Conservation (phyloP, 1,284 basidiomycete genomes). For the Tilletia caries region DNA sequence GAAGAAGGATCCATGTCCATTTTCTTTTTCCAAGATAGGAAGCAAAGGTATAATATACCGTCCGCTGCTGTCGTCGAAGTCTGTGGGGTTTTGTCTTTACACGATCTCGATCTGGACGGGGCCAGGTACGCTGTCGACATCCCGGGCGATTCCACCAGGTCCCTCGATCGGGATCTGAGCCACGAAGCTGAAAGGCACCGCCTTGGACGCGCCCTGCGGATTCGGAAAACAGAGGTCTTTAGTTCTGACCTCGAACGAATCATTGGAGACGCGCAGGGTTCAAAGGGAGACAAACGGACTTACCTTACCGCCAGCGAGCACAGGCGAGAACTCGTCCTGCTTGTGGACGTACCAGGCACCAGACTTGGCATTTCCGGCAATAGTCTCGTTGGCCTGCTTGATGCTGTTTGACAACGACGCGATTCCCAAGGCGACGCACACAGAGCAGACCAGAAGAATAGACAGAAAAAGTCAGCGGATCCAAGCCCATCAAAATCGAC, state of each 20-base stretch:
- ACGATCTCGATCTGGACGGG: not conserved
- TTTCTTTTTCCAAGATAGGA: too few relatives aligned
- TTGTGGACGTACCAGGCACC: slow-evolving; percentile 8
- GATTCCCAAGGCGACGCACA: not conserved
- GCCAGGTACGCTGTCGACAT: not conserved
- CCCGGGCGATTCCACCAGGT: not conserved
- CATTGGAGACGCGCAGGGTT: not conserved
- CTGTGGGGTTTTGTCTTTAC: too few relatives aligned
- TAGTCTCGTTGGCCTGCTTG: slow-evolving; percentile 11
- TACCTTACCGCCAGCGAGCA: not conserved
- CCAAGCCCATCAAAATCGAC: not conserved
- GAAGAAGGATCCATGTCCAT: too few relatives aligned
- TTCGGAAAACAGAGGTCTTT: not conserved
- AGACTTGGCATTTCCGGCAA: not conserved
- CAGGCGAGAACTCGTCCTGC: not conserved
- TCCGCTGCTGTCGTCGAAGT: too few relatives aligned
- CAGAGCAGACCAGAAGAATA: not conserved
- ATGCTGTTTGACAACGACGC: not conserved
- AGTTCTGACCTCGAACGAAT: not conserved
- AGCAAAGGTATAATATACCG: too few relatives aligned
- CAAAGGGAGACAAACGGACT: not conserved
- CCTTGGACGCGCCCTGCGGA: not conserved
- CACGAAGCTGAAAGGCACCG: not conserved
- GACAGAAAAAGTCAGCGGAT: not conserved
- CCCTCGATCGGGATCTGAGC: not conserved